Percentiles rank a stretch among this genome's conserved stretches.
Evolutionary conservation across 2,329 filamentous ascomycete genomes (phyloP).

Genomic region (Aspergillus costaricaensis): DNA sequence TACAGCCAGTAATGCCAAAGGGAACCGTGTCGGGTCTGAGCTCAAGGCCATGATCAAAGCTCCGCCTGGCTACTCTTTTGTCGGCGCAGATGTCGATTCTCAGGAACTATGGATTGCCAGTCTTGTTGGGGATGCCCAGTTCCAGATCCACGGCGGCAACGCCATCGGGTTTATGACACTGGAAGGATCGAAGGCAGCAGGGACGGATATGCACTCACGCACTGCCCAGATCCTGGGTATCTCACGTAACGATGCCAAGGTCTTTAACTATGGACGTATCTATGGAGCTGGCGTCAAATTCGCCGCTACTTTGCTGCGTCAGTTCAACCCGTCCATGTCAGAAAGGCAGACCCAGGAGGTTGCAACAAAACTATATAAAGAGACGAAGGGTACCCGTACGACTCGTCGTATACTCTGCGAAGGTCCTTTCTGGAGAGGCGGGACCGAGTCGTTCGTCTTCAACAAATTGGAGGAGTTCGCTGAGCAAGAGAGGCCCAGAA

Average conservation of each 20-base stretch:
- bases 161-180: slow-evolving; percentile 99
- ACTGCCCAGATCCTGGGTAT: slow-evolving; percentile 92
- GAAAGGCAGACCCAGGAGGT: slow-evolving; percentile 76
- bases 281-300: slow-evolving; percentile 98
- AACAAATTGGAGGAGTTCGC: slow-evolving; percentile 98
- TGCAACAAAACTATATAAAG: slow-evolving; percentile 78
- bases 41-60: slow-evolving; percentile 96
- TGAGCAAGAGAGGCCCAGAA: slow-evolving; percentile 86
- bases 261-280: slow-evolving; percentile 98
- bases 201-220: slow-evolving; percentile 91
- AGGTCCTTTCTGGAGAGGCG: slow-evolving; percentile 87
- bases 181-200: slow-evolving; percentile 90
- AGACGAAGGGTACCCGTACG: slow-evolving; percentile 88
- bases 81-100: slow-evolving; percentile 95
- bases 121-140: slow-evolving; percentile 89
- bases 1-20: slow-evolving; percentile 95
- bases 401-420: slow-evolving; percentile 71
- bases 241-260: slow-evolving; percentile 89
- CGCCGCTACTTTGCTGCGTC: slow-evolving; percentile 81
- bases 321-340: slow-evolving; percentile 85
- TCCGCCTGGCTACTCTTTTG: slow-evolving; percentile 86
- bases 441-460: slow-evolving; percentile 96
- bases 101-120: slow-evolving; percentile 98
- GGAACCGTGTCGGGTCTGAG: slow-evolving; percentile 92
- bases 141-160: slow-evolving; percentile 92